Base-by-base conservation (phyloP, 805 yeast species). In the Candida sonorensis region DNA sequence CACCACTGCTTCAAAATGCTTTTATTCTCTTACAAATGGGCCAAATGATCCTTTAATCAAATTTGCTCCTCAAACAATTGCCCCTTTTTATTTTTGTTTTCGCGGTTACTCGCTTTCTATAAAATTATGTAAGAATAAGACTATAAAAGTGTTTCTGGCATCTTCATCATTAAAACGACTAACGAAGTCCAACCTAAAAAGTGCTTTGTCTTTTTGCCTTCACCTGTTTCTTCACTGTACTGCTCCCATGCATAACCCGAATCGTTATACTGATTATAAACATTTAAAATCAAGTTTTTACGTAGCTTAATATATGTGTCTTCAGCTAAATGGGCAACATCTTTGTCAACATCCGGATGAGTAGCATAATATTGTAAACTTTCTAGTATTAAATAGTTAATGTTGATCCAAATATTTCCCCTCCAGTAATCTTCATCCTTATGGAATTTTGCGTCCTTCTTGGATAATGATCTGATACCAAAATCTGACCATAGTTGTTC, bases 111-210 rank as follows among this genome's bases (percentile, higher is more conserved):
- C n/a, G n/a, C n/a, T n/a, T n/a, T n/a, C n/a, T n/a, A n/a, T n/a
- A n/a, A n/a, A n/a, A n/a, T n/a, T n/a, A n/a, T n/a, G n/a, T n/a
- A n/a, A n/a, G n/a, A n/a, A n/a, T n/a, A n/a, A 9, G 20, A 18
- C 20, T 18, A 18, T 7, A 9, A 18, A 6, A 18, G 9, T 18
- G 30, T 41, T 36, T 72, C 78, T 2, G 92, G 90, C 92, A 83
- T 80, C 34, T 71, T 69, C 90, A 92, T 81, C 50, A 92, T 83
- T 40, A 75, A 65, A 5, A 83, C 74, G 10, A 83, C 81, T 37
- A 86, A 60, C 2, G 94, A 77, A 1, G 97, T 79, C 98, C 98
- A 92, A 2, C 98, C 98, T 26, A 85, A 66, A 60, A 92, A 92
- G 52, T 85, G 90, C 55, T 82, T 79, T 8, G 90, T 88, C 7